Percentiles rank a stretch among this genome's conserved stretches.
Conservation (phyloP, 805 yeast species). For the Metschnikowia gelsemii region DNA sequence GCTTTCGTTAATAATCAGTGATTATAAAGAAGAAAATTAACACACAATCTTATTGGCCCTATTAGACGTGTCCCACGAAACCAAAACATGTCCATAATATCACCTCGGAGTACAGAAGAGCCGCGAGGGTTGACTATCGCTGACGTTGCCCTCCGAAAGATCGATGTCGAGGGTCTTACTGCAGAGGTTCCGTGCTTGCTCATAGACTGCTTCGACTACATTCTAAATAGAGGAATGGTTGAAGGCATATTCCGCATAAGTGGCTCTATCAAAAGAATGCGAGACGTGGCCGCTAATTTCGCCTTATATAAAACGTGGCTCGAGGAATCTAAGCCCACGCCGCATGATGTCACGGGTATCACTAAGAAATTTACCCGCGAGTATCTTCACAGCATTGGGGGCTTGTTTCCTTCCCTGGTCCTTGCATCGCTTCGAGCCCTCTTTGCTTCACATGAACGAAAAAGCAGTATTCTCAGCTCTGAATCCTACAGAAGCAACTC, state of each 20-base stretch:
- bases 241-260: slow-evolving; percentile 35
- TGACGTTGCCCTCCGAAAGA: slow-evolving; percentile 4
- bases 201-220: slow-evolving; percentile 22
- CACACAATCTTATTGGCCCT: too few relatives aligned
- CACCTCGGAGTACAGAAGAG: slow-evolving; percentile 1
- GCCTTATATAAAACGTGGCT: slow-evolving; percentile 23
- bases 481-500: slow-evolving; percentile 14
- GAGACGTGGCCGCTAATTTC: slow-evolving; percentile 22
- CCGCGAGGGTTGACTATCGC: neutral
- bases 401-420: slow-evolving; percentile 12
- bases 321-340: slow-evolving; percentile 14
- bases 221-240: slow-evolving; percentile 20
- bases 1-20: too few relatives aligned
- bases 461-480: slow-evolving; percentile 8
- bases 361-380: slow-evolving; percentile 25
- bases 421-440: slow-evolving; percentile 11
- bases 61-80: too few relatives aligned
- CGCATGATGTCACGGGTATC: slow-evolving; percentile 32
- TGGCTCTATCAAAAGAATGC: slow-evolving; percentile 30
- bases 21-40: too few relatives aligned
- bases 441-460: slow-evolving; percentile 7
- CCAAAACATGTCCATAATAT: neutral
- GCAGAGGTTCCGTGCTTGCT: slow-evolving; percentile 17
- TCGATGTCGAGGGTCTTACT: slow-evolving; percentile 6
- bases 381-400: slow-evolving; percentile 17